A percentile compares a stretch with the other conserved stretches of the same genome.
phyloP scores from a whole-genome alignment of 2,329 filamentous ascomycete species.

The Neurospora crassa region DNA sequence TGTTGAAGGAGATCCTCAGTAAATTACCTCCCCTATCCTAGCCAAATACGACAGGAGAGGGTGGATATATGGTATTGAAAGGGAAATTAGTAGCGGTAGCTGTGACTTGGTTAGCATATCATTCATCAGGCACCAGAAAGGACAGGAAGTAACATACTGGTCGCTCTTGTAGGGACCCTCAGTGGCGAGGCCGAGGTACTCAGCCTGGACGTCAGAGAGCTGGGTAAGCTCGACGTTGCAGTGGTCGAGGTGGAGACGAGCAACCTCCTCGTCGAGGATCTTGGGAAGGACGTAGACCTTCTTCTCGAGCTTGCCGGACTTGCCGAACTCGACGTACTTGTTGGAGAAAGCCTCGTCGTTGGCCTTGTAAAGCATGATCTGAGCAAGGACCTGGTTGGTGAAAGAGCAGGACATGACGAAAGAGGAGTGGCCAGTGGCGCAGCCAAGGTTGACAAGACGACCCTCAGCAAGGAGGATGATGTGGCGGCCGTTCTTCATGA shows the following conservation, averaged over 20 bases:
- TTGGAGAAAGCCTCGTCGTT: slow-evolving; percentile 76
- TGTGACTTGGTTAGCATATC: slow-evolving; percentile 25
- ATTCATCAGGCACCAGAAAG: neutral
- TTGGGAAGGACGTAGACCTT: slow-evolving; percentile 97
- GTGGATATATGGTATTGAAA: slow-evolving; percentile 5
- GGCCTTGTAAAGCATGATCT: slow-evolving; percentile 97
- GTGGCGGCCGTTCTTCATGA: slow-evolving; percentile 87
- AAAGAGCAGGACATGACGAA: slow-evolving; percentile 99
- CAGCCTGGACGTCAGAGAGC: slow-evolving; percentile 77
- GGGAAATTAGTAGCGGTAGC: slow-evolving; percentile 57
- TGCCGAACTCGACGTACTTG: slow-evolving; percentile 96
- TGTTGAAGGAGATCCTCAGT: slow-evolving; percentile 16
- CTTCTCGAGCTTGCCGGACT: slow-evolving; percentile 78
- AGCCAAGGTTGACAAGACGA: slow-evolving; percentile 98
- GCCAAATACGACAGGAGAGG: neutral
- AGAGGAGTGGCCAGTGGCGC: slow-evolving; percentile 96
- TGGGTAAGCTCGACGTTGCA: slow-evolving; percentile 89
- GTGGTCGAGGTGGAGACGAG: slow-evolving; percentile 84
- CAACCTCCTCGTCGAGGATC: slow-evolving; percentile 98
- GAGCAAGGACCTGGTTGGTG: slow-evolving; percentile 99
- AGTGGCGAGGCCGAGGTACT: slow-evolving; percentile 79
- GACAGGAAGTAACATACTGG: slow-evolving; percentile 50
- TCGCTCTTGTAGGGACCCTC: slow-evolving; percentile 97
- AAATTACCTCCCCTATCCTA: slow-evolving; percentile 3
- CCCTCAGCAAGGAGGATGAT: slow-evolving; percentile 98